Evolutionary conservation across 441 rosid genomes (phyloP).

Genomic region (Flueggea neowawraea): DNA sequence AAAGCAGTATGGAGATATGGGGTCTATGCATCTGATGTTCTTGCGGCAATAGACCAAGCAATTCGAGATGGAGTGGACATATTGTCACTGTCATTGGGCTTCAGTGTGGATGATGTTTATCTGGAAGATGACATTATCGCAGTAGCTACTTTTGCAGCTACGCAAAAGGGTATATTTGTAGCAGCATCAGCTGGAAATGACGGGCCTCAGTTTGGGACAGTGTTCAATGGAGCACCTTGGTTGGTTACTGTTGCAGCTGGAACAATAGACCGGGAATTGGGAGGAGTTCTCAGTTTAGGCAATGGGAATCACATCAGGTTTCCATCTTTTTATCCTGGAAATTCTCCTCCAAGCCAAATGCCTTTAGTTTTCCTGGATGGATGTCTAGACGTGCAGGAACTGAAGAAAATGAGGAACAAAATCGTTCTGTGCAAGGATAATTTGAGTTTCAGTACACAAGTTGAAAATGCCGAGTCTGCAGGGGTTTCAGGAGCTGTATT

Average conservation of each 20-base stretch:
- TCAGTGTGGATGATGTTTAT: constrained; percentile 36
- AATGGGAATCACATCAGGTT: constrained; percentile 41
- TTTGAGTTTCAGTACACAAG: constrained; percentile 49
- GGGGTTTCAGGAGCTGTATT: constrained; percentile 33
- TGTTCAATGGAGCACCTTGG: constrained; percentile 72
- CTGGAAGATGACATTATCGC: constrained; percentile 65
- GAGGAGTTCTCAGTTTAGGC: constrained; percentile 45
- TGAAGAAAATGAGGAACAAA: constrained; percentile 27
- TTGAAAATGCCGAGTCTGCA: constrained; percentile 49
- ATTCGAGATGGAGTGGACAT: constrained; percentile 62
- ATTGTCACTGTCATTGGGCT: constrained; percentile 50
- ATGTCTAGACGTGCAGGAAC: constrained; percentile 34
- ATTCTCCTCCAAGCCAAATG: constrained; percentile 33
- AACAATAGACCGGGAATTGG: constrained; percentile 52
- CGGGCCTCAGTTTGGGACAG: constrained; percentile 43
- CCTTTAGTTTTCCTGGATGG: constrained; percentile 52
- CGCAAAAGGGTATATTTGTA: constrained; percentile 49
- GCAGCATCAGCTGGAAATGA: constrained; percentile 64
- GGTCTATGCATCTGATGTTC: constrained; percentile 57
- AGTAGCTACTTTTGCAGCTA: constrained; percentile 55
- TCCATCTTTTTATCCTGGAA: constrained; percentile 52
- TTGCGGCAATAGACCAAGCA: constrained; percentile 69
- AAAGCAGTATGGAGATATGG: constrained; percentile 77
- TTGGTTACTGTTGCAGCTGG: constrained; percentile 54
- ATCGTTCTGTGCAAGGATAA: constrained; percentile 55